phyloP scores from a whole-genome alignment of 495 filamentous ascomycete species.

The Daldinia caldariorum region DNA sequence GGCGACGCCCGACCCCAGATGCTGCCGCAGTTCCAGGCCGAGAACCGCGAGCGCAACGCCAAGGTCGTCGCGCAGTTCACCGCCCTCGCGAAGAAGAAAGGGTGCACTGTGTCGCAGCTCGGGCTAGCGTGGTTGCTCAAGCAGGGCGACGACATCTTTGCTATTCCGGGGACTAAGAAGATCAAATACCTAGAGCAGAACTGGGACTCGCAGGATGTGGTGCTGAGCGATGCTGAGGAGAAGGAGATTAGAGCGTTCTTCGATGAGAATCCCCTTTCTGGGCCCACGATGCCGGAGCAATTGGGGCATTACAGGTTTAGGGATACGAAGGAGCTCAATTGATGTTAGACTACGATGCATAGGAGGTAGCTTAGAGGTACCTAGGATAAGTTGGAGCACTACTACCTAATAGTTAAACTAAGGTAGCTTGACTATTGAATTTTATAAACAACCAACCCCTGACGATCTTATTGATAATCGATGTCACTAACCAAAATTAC shows the following conservation, averaged over 20 bases:
- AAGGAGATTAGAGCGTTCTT: constrained; percentile 56
- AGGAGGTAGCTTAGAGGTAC: no score
- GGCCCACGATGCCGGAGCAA: constrained; percentile 28
- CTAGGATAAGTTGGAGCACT: not conserved
- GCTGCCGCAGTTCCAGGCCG: constrained; percentile 60
- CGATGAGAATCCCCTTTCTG: constrained; percentile 52
- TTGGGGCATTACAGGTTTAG: constrained; percentile 14
- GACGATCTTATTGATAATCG: not conserved
- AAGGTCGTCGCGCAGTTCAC: constrained; percentile 53
- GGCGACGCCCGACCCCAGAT: constrained; percentile 44
- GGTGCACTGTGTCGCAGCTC: constrained; percentile 56
- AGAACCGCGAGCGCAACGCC: constrained; percentile 62
- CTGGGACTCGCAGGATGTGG: constrained; percentile 55
- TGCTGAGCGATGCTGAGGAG: constrained; percentile 61
- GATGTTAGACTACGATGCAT: not conserved
- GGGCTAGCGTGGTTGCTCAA: constrained; percentile 63
- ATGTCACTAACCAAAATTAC: no score
- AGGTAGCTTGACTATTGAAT: not conserved
- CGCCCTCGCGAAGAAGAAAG: constrained; percentile 59
- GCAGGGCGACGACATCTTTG: constrained; percentile 64
- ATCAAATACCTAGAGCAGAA: constrained; percentile 68
- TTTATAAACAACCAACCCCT: not conserved
- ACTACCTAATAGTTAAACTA: no score
- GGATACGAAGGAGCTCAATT: constrained; percentile 29
- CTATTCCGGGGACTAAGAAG: constrained; percentile 68